These are phyloP conservation scores for Stephania yunnanensis DNA, from an alignment of 164 flowering plant species.

Conservation along the genomic window DNA sequence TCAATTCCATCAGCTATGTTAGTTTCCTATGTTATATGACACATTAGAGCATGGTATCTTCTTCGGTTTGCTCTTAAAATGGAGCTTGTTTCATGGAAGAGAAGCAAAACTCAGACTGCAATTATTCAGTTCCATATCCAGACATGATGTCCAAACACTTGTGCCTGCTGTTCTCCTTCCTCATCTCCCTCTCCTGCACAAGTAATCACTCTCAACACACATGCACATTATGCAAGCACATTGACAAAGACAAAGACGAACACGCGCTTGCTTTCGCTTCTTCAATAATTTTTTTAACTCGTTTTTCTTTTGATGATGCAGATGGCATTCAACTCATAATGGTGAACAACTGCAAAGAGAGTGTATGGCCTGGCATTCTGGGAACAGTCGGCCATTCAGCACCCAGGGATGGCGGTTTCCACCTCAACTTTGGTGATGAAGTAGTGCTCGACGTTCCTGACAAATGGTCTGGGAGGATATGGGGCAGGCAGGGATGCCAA, in stretches of 20 bases:
- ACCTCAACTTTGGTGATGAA: constrained; percentile 41
- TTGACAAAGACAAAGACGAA: no score
- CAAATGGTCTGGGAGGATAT: constrained; percentile 55
- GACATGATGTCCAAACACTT: constrained; percentile 20
- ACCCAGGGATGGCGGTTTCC: constrained; percentile 72
- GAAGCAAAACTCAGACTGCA: neutral
- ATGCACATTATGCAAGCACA: neutral
- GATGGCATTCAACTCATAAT: constrained; percentile 55
- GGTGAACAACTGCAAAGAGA: constrained; percentile 58
- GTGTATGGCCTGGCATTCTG: constrained; percentile 69
- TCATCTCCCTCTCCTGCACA: constrained; percentile 24
- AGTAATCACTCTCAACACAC: constrained; percentile 17
- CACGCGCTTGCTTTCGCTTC: no score
- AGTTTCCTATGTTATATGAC: neutral
- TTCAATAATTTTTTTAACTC: neutral
- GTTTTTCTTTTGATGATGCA: constrained; percentile 20
- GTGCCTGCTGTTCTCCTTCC: constrained; percentile 15
- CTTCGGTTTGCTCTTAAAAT: neutral
- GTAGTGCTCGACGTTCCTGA: constrained; percentile 31
- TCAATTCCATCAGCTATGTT: neutral
- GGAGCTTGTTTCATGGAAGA: neutral
- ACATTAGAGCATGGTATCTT: neutral
- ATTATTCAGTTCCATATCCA: neutral
- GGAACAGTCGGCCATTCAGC: constrained; percentile 65
- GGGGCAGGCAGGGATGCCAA: constrained; percentile 57